A percentile compares a stretch with the other conserved stretches of the same genome.
These are phyloP conservation scores for Rhodocollybia butyracea DNA, from an alignment of 768 basidiomycete species.

Conservation along the genomic window DNA sequence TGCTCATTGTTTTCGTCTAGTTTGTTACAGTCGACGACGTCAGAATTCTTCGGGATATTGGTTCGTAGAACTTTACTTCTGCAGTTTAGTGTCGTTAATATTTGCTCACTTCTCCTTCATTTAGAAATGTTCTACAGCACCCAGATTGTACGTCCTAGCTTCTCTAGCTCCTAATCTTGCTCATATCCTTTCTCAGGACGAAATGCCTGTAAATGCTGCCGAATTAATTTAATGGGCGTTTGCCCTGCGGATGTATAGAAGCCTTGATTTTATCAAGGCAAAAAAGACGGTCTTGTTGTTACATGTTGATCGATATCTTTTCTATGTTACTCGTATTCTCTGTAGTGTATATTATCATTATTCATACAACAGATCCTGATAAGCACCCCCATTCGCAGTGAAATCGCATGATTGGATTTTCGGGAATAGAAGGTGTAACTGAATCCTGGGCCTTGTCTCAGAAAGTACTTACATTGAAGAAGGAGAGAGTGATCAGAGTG, in stretches of 20 bases:
- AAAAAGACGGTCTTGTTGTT: no score
- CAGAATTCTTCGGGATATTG: slow-evolving; percentile 95
- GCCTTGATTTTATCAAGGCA: no score
- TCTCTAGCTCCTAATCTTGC: slow-evolving; percentile 3
- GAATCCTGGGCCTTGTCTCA: no score
- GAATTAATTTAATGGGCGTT: slow-evolving; percentile 75
- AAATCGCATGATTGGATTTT: no score
- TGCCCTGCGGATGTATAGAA: neutral
- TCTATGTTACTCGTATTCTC: slow-evolving; percentile 7
- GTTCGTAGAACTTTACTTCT: slow-evolving; percentile 38
- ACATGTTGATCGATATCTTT: no score
- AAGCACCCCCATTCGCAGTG: no score
- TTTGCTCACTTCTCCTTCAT: slow-evolving; percentile 12
- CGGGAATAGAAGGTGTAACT: no score
- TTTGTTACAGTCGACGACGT: slow-evolving; percentile 95
- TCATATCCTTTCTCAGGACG: slow-evolving; percentile 58
- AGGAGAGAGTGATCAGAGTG: no score
- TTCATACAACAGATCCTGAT: neutral
- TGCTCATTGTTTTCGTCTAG: slow-evolving; percentile 34
- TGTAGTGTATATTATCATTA: no score
- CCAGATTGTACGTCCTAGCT: slow-evolving; percentile 63
- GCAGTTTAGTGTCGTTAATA: slow-evolving; percentile 12
- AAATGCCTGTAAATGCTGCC: slow-evolving; percentile 98
- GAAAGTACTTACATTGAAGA: no score
- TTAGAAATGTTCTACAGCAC: slow-evolving; percentile 96